Evolutionary conservation across 495 filamentous ascomycete genomes (phyloP), one percentile per base, ranked within the genome.

Genomic region (Articulospora tetracladia): DNA sequence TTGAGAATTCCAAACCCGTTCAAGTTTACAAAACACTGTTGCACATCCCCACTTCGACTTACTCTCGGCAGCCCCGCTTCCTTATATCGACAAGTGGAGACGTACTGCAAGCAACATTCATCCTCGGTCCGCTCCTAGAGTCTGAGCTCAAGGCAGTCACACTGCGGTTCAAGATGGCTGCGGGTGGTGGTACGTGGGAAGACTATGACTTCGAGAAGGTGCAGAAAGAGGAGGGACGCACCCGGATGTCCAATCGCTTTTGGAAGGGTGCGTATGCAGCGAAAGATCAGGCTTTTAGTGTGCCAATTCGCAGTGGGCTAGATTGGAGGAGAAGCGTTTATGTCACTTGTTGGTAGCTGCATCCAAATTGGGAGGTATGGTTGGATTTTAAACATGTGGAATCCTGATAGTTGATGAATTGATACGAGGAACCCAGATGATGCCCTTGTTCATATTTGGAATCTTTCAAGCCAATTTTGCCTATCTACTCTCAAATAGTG

Each of bases 241-340:
- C 39, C 11, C 3, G 8, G 7, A n/a, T 44, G 15, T 25, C 32
- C 1, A 15, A 13, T 47, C 3, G 13, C 22, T 60, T 60, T n/a
- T 24, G 53, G 17, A 60, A 60, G 25, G 58, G 58, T 3, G 51
- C 23, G 12, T 60, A 60, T 48, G 49, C 49, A 1, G 30, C 58
- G 17, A 60, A 60, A n/a, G 58, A 60, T 13, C 30, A 54, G 58
- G 36, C 34, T 0, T 60, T 60, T 53, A 32, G 51, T 20, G 58
- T 60, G 1, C 58, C 58, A 24, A 60, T 60, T 28, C 28, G 58
- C 12, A 60, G 58, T 55, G 58, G 58, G 7, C 25, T 46, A 15
- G 58, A 60, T 60, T 60, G 58, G 58, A 53, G 58, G 12, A 53
- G 49, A 34, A 53, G 49, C 26, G 58, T 47, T 44, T 60, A 60